These are phyloP conservation scores for Entonaema liquescens DNA, from an alignment of 495 filamentous ascomycete species.

Conservation along the genomic window DNA sequence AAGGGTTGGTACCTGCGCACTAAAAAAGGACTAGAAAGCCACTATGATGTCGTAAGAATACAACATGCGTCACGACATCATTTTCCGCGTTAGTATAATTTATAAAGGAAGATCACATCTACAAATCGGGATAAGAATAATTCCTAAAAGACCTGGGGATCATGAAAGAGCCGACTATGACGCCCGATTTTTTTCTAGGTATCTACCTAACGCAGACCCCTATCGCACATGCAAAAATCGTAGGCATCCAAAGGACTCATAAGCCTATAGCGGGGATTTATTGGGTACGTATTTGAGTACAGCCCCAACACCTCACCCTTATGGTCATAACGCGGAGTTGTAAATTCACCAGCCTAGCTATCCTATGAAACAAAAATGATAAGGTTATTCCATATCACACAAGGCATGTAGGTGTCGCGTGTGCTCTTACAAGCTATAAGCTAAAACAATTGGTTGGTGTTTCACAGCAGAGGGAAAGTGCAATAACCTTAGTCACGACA, in stretches of 20 bases:
- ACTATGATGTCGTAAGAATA: constrained; percentile 35
- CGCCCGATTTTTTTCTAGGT: background rate
- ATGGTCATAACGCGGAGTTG: background rate
- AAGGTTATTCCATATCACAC: background rate
- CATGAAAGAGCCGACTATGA: background rate
- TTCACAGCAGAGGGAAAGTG: constrained; percentile 14
- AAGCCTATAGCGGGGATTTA: background rate
- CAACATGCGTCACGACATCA: constrained; percentile 35
- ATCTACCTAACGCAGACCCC: constrained; percentile 2
- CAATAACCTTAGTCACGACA: background rate
- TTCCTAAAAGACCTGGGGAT: background rate
- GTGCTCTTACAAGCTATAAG: constrained; percentile 9
- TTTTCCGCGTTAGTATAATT: background rate
- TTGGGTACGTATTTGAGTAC: background rate
- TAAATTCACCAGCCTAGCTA: background rate
- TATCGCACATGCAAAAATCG: background rate
- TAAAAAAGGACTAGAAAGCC: constrained; percentile 6
- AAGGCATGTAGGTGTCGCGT: constrained; percentile 25
- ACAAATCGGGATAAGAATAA: constrained; percentile 11
- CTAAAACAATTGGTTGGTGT: constrained; percentile 19
- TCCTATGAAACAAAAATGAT: background rate
- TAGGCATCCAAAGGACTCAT: background rate
- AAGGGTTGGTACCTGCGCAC: constrained; percentile 22
- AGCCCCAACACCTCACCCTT: background rate
- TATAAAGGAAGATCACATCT: constrained; percentile 3